Evolutionary conservation across 163 green algal species (phyloP).

Genomic region (Picocystis sp.): DNA sequence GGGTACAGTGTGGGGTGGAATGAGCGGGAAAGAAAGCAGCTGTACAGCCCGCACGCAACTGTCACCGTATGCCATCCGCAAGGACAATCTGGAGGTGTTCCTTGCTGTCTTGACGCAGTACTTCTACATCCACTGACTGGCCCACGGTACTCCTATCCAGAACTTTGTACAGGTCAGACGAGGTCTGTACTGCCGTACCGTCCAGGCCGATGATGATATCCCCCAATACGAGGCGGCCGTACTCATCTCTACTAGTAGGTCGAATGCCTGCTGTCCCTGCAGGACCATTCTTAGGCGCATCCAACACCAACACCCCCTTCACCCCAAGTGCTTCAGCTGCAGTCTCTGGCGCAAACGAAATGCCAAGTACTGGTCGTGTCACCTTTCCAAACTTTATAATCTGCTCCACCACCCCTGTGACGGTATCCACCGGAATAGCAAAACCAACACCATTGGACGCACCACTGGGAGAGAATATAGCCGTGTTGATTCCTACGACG

Average conservation of each 20-base stretch:
- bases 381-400: conserved; percentile 79
- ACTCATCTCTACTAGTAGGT: conserved; percentile 69
- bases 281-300: conserved; percentile 23
- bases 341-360: conserved; percentile 82
- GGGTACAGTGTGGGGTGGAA: too few relatives aligned
- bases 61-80: too few relatives aligned
- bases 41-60: too few relatives aligned
- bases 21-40: too few relatives aligned
- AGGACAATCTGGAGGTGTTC: conserved; percentile 27
- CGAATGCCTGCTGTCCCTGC: conserved; percentile 40
- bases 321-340: conserved; percentile 56
- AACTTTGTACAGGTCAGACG: conserved; percentile 71
- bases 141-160: conserved; percentile 62
- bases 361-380: conserved; percentile 76
- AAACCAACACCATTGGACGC: conserved; percentile 68
- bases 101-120: conserved; percentile 45
- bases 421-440: conserved; percentile 73
- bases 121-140: conserved; percentile 50
- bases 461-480: conserved; percentile 56
- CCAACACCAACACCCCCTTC: conserved; percentile 77
- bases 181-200: conserved; percentile 35
- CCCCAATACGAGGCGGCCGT: conserved; percentile 64
- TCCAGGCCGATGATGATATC: conserved; percentile 85
- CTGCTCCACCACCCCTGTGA: conserved; percentile 47
- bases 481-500: conserved; percentile 89